These are phyloP conservation scores for Mycena vitilis DNA, from an alignment of 768 basidiomycete genomes.

Conservation along the genomic window DNA sequence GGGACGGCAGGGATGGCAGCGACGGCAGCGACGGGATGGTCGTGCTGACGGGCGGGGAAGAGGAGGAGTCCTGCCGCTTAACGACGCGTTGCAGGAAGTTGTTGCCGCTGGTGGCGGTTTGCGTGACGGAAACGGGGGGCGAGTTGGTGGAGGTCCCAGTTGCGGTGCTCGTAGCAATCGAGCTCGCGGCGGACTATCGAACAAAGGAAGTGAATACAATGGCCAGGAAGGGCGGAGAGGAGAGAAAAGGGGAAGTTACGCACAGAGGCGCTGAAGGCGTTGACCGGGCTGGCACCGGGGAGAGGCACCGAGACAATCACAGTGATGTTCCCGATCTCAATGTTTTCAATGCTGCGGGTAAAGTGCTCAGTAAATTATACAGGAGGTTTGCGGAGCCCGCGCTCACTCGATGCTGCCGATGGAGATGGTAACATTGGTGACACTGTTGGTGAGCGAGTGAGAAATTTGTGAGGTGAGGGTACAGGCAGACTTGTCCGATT, in stretches of 20 bases:
- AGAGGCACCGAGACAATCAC: slow-evolving; percentile 37
- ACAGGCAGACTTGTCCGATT: too few relatives aligned
- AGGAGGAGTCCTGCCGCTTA: slow-evolving; percentile 27
- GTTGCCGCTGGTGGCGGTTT: slow-evolving; percentile 8
- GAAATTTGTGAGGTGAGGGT: too few relatives aligned
- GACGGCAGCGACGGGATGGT: neutral
- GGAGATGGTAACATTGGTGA: slow-evolving; percentile 37
- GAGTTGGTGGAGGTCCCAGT: slow-evolving; percentile 32
- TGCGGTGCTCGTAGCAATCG: slow-evolving; percentile 32
- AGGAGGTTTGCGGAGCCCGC: neutral
- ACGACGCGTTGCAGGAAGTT: slow-evolving; percentile 30
- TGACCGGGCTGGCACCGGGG: slow-evolving; percentile 35
- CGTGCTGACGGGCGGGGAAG: slow-evolving; percentile 11
- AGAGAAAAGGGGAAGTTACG: neutral
- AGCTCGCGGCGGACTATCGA: slow-evolving; percentile 29
- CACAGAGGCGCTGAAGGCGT: slow-evolving; percentile 36
- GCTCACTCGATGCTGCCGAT: slow-evolving; percentile 36
- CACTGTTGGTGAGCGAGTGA: too few relatives aligned
- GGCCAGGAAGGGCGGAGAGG: neutral
- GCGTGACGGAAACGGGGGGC: slow-evolving; percentile 24
- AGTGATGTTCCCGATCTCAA: slow-evolving; percentile 33
- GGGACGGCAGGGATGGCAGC: too few relatives aligned
- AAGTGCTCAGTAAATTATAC: neutral
- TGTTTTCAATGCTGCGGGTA: slow-evolving; percentile 34
- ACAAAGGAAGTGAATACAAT: neutral